Conservation (phyloP, 2,329 filamentous ascomycete genomes). For the Cytospora mali region DNA sequence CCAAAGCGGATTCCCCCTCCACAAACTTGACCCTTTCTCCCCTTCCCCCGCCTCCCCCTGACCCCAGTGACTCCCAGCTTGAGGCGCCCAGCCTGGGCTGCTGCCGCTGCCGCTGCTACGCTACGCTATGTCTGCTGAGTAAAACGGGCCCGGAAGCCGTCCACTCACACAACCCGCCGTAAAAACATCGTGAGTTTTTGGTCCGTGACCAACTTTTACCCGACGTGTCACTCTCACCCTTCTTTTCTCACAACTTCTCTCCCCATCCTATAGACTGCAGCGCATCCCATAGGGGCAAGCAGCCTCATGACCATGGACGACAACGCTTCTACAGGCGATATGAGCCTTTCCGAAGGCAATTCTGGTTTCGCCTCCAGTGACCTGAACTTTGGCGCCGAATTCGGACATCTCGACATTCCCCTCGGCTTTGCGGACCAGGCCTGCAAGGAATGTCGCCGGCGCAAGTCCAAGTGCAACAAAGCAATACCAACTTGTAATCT, state of each 20-base stretch:
- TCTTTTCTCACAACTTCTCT: conserved; percentile 5
- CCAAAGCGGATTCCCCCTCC: background rate
- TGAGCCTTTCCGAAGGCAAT: conserved; percentile 23
- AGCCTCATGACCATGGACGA: conserved; percentile 24
- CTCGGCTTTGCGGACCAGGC: conserved; percentile 38
- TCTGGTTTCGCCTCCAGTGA: conserved; percentile 19
- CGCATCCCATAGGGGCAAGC: conserved; percentile 6
- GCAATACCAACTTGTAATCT: conserved; percentile 42
- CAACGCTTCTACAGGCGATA: conserved; percentile 20
- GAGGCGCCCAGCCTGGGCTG: too few relatives aligned
- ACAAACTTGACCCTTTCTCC: background rate
- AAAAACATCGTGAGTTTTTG: conserved; percentile 30
- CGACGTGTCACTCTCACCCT: conserved; percentile 20
- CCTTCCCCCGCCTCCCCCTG: background rate
- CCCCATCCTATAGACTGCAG: conserved; percentile 2
- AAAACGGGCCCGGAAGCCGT: conserved; percentile 21
- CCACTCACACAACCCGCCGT: conserved; percentile 24
- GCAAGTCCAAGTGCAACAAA: conserved; percentile 45
- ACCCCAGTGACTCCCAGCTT: too few relatives aligned
- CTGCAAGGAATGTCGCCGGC: conserved; percentile 45
- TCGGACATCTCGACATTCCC: conserved; percentile 28
- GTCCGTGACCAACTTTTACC: conserved; percentile 26
- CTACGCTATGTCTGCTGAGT: conserved; percentile 13
- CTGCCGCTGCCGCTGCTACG: background rate
- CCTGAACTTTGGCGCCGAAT: conserved; percentile 26